Conservation (phyloP, 2,329 filamentous ascomycete species). For the Ophiocordyceps camponoti-leonardi region DNA sequence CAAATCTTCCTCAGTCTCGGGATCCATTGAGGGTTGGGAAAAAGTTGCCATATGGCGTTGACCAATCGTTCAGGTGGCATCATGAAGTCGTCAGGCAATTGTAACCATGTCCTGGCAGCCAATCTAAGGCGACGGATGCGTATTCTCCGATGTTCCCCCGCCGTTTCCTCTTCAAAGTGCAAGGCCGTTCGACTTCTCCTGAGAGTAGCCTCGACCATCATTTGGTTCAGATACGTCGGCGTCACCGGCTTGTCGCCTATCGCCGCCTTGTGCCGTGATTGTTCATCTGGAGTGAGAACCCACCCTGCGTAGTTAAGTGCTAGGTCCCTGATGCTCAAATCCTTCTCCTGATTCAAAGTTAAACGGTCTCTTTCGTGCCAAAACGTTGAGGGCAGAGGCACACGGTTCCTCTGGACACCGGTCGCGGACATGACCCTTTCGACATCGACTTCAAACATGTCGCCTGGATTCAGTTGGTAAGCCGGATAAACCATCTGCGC, state of each 20-base stretch:
- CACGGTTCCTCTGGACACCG: conserved; percentile 46
- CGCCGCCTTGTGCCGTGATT: too few relatives aligned
- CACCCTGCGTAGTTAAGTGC: background rate
- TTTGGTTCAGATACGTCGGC: background rate
- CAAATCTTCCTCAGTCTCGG: background rate
- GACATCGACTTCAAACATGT: conserved; percentile 92
- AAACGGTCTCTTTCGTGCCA: conserved; percentile 6
- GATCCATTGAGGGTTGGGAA: background rate
- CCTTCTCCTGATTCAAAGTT: background rate
- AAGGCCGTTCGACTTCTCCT: background rate
- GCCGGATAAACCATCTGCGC: conserved; percentile 74
- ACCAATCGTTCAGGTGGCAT: background rate
- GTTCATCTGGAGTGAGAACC: too few relatives aligned
- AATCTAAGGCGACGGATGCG: background rate
- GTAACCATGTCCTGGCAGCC: background rate
- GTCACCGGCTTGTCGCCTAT: too few relatives aligned
- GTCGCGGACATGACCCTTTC: conserved; percentile 81
- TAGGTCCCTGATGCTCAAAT: background rate
- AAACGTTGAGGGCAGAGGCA: conserved; percentile 6
- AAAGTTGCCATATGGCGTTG: background rate
- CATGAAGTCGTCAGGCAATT: background rate
- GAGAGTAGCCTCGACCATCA: background rate
- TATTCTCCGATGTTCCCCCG: background rate
- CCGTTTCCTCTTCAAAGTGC: background rate
- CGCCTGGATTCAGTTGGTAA: conserved; percentile 89